Conservation (phyloP, 164 flowering plant species). For the Chimonanthus salicifolius region DNA sequence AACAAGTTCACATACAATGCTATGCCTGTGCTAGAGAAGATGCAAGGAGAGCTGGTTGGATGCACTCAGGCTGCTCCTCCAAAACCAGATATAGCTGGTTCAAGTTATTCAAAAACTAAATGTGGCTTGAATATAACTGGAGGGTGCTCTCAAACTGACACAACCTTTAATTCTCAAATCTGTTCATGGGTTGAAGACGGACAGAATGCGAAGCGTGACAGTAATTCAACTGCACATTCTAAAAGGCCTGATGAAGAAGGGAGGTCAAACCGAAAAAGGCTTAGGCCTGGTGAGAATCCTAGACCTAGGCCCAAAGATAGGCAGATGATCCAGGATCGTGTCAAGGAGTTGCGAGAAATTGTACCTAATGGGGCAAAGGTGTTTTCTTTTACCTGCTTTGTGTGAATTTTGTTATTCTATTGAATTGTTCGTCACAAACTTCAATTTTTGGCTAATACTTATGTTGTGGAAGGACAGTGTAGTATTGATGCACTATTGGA, state of each 20-base stretch:
- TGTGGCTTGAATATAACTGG: not conserved
- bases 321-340: conserved; percentile 97
- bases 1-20: conserved; percentile 30
- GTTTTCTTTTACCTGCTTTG: not conserved
- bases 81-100: conserved; percentile 15
- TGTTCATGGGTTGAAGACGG: conserved; percentile 52
- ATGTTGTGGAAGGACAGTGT: conserved; percentile 49
- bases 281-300: conserved; percentile 91
- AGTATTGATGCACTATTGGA: conserved; percentile 95
- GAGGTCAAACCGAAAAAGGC: conserved; percentile 65
- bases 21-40: conserved; percentile 23
- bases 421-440: not conserved
- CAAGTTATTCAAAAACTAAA: conserved; percentile 14
- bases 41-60: conserved; percentile 22
- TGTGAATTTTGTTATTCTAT: no score
- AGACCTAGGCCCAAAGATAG: conserved; percentile 99
- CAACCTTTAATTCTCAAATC: conserved; percentile 29
- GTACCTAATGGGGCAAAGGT: conserved; percentile 98
- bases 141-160: conserved; percentile 22
- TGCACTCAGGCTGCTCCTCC: conserved; percentile 25
- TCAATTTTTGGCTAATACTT: conserved; percentile 3
- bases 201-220: conserved; percentile 36
- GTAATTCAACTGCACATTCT: conserved; percentile 16
- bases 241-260: conserved; percentile 38
- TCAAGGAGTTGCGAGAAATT: conserved; percentile 87